Conservation (phyloP, 768 basidiomycete genomes). For the Russula sp. region DNA sequence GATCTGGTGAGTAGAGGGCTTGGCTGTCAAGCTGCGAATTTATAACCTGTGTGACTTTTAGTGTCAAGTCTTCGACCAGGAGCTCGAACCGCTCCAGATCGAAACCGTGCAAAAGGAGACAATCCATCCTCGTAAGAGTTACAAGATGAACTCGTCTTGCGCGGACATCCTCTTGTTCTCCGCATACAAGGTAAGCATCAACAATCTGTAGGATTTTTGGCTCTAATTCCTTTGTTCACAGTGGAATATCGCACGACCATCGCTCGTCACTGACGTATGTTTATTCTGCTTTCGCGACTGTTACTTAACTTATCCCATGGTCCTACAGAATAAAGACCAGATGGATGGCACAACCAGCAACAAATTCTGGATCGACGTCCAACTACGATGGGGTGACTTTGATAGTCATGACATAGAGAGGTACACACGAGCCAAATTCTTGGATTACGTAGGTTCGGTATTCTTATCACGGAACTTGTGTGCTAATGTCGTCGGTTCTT, state of each 20-base stretch:
- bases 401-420: slow-evolving; percentile 99
- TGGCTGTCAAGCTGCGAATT: not conserved
- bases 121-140: slow-evolving; percentile 98
- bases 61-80: slow-evolving; percentile 99
- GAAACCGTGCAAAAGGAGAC: slow-evolving; percentile 99
- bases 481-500: slow-evolving; percentile 15
- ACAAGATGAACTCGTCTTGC: slow-evolving; percentile 99
- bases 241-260: slow-evolving; percentile 98
- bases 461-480: not conserved
- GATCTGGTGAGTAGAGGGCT: slow-evolving; percentile 54
- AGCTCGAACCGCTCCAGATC: slow-evolving; percentile 95
- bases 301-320: slow-evolving; percentile 25
- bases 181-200: slow-evolving; percentile 63
- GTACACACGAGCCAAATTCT: slow-evolving; percentile 97
- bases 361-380: slow-evolving; percentile 98
- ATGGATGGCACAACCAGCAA: slow-evolving; percentile 97
- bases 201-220: slow-evolving; percentile 6
- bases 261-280: slow-evolving; percentile 87
- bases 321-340: slow-evolving; percentile 77
- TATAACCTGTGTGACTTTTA: slow-evolving; percentile 31
- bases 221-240: slow-evolving; percentile 36
- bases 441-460: slow-evolving; percentile 76
- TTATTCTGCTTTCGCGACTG: not conserved
- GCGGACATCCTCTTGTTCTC: slow-evolving; percentile 98
- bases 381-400: slow-evolving; percentile 96